Percentiles rank a stretch among this genome's conserved stretches.
Evolutionary conservation across 768 basidiomycete species (phyloP).

Genomic region (Artomyces pyxidatus): DNA sequence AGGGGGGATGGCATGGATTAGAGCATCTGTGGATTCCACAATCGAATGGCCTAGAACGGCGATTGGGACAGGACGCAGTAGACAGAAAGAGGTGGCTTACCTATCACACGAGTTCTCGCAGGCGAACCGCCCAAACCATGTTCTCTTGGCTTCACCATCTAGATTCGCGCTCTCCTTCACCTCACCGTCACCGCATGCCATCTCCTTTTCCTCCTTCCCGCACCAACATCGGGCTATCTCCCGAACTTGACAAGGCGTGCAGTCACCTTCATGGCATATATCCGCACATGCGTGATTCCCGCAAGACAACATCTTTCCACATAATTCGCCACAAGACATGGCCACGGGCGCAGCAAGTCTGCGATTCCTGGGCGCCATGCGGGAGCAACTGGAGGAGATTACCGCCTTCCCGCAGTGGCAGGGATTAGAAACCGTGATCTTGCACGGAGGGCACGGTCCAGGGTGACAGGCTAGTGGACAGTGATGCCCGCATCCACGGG

Average conservation of each 20-base stretch:
- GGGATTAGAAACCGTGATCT: constrained; percentile 61
- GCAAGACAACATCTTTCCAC: constrained; percentile 47
- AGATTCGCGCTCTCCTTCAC: constrained; percentile 31
- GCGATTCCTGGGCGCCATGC: constrained; percentile 21
- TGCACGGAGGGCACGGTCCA: constrained; percentile 93
- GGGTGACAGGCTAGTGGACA: constrained; percentile 88
- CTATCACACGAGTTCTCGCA: constrained; percentile 59
- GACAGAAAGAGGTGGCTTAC: constrained; percentile 27
- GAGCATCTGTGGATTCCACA: constrained; percentile 74
- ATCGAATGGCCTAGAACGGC: constrained; percentile 47
- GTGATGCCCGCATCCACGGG: constrained; percentile 64
- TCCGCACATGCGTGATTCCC: constrained; percentile 63
- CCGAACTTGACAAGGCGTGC: constrained; percentile 50
- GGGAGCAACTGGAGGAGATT: constrained; percentile 53
- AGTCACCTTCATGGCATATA: constrained; percentile 72
- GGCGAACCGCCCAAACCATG: constrained; percentile 59
- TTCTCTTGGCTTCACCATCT: constrained; percentile 29
- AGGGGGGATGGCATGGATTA: constrained; percentile 72
- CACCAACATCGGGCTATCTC: constrained; percentile 71
- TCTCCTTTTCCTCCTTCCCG: constrained; percentile 51
- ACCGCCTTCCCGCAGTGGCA: constrained; percentile 71
- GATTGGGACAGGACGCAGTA: background rate
- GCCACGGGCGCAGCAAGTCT: constrained; percentile 15
- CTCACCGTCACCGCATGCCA: constrained; percentile 62
- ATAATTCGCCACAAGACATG: constrained; percentile 32